A percentile compares a stretch with the other conserved stretches of the same genome.
phyloP scores from a whole-genome alignment of 1,139 yeast genomes.

The Pichia sp. region DNA sequence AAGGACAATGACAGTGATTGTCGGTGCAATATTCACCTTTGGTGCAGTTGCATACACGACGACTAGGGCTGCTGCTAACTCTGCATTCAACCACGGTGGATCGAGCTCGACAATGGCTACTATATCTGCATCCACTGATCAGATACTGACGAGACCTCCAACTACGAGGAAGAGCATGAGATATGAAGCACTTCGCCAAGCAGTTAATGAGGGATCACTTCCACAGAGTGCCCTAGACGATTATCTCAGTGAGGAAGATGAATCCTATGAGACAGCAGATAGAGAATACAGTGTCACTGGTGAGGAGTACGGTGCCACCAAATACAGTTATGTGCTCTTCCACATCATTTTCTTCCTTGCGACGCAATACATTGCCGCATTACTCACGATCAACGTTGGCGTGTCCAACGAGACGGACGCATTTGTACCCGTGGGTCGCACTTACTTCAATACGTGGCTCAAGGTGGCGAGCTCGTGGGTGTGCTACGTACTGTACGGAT shows the following conservation, averaged over 20 bases:
- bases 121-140: conserved; percentile 8
- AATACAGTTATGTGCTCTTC: conserved; percentile 82
- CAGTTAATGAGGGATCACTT: conserved; percentile 89
- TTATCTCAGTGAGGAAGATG: conserved; percentile 44
- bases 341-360: conserved; percentile 91
- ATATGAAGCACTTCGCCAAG: conserved; percentile 82
- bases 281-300: conserved; percentile 22
- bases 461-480: conserved; percentile 91
- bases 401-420: conserved; percentile 51
- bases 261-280: conserved; percentile 29
- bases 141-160: conserved; percentile 43
- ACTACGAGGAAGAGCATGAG: conserved; percentile 65
- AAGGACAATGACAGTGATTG: conserved; percentile 75
- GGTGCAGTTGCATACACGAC: conserved; percentile 96
- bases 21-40: conserved; percentile 92
- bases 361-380: conserved; percentile 93
- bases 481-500: conserved; percentile 75
- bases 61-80: conserved; percentile 86
- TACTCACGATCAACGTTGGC: conserved; percentile 85
- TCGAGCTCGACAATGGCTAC: neutral
- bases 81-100: conserved; percentile 51
- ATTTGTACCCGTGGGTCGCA: conserved; percentile 94
- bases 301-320: conserved; percentile 57
- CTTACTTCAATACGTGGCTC: conserved; percentile 93
- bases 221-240: conserved; percentile 89